phyloP scores from a whole-genome alignment of 2,329 filamentous ascomycete genomes.

The Hymenoscyphus repandus region DNA sequence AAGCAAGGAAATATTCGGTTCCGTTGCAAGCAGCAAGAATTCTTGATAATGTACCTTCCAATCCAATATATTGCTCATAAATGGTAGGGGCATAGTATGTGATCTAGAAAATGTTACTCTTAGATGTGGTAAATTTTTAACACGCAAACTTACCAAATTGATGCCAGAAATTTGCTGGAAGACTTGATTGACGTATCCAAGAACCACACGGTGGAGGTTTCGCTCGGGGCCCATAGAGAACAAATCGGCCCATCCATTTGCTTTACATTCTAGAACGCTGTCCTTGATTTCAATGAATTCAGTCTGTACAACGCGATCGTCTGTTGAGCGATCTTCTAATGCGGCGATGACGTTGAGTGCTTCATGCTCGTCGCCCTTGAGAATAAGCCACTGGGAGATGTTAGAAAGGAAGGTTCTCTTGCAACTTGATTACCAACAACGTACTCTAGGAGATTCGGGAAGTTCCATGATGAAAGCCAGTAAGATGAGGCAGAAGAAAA shows the following conservation, averaged over 20 bases:
- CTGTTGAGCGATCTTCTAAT: conserved; percentile 35
- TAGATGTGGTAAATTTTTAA: neutral
- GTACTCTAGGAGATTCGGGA: conserved; percentile 43
- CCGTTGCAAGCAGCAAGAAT: conserved; percentile 51
- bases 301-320: conserved; percentile 49
- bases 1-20: conserved; percentile 39
- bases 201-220: conserved; percentile 47
- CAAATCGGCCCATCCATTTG: conserved; percentile 35
- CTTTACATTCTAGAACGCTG: conserved; percentile 55
- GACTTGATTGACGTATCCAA: conserved; percentile 44
- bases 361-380: conserved; percentile 40
- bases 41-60: conserved; percentile 42
- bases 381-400: conserved; percentile 36
- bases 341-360: conserved; percentile 40
- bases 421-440: neutral
- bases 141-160: neutral
- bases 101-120: conserved; percentile 35
- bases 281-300: conserved; percentile 50
- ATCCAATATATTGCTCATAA: conserved; percentile 42
- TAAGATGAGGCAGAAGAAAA: conserved; percentile 55
- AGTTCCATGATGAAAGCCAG: conserved; percentile 46
- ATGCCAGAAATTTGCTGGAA: conserved; percentile 46
- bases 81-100: conserved; percentile 45
- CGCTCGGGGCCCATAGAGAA: conserved; percentile 47
- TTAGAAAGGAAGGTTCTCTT: neutral